Evolutionary conservation across 2,329 filamentous ascomycete genomes (phyloP).

Genomic region (Colletotrichum sp.): DNA sequence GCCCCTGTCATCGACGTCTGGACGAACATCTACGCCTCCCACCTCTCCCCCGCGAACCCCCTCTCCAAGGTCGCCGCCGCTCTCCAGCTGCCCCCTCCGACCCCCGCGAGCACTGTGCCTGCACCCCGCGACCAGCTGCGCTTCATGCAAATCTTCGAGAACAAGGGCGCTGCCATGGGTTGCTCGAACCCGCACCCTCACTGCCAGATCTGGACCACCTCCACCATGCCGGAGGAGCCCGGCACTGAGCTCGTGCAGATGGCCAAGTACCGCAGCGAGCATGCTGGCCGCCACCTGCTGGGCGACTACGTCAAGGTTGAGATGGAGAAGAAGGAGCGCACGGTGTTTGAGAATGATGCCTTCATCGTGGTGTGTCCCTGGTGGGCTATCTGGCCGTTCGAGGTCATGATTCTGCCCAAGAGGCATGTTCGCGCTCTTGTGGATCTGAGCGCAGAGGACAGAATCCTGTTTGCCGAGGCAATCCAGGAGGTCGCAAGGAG

Average conservation of each 20-base stretch:
- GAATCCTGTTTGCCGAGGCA: conserved; percentile 76
- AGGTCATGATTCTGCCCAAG: conserved; percentile 88
- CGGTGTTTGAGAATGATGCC: conserved; percentile 84
- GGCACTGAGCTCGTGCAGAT: conserved; percentile 79
- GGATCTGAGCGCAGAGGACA: conserved; percentile 77
- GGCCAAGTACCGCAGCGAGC: conserved; percentile 75
- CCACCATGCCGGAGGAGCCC: conserved; percentile 88
- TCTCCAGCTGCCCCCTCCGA: conserved; percentile 43
- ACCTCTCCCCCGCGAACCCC: conserved; percentile 76
- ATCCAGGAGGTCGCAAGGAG: conserved; percentile 87
- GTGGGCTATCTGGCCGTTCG: conserved; percentile 98
- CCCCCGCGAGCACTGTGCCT: conserved; percentile 40
- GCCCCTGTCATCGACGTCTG: too few relatives aligned
- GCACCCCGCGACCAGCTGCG: conserved; percentile 78
- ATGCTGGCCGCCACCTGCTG: conserved; percentile 78
- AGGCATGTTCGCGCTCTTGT: conserved; percentile 84
- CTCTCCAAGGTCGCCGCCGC: conserved; percentile 51
- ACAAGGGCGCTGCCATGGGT: conserved; percentile 97
- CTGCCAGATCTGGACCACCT: conserved; percentile 96
- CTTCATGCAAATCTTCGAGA: conserved; percentile 99
- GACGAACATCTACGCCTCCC: conserved; percentile 86
- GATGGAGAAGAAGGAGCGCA: conserved; percentile 78
- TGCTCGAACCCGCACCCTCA: conserved; percentile 99
- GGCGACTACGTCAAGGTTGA: conserved; percentile 89
- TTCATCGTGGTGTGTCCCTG: conserved; percentile 93